These are phyloP conservation scores for Dictyostelium intermedium DNA, from an alignment of 78 protist genomes.

Conservation along the genomic window DNA sequence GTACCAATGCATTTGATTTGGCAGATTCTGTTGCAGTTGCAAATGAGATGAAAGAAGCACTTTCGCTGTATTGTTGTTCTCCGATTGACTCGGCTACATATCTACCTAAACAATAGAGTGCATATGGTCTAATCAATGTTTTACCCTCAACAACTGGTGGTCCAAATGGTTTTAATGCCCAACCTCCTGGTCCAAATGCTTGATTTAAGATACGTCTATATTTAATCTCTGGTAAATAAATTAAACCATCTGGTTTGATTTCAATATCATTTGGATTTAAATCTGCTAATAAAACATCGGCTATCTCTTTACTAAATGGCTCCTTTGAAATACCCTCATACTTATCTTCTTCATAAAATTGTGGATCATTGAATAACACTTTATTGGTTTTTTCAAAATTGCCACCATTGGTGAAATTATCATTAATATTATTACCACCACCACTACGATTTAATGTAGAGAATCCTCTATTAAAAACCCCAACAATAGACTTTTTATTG, in stretches of 20 bases:
- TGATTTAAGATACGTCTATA: constrained; percentile 77
- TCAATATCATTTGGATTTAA: constrained; percentile 63
- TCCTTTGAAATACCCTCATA: constrained; percentile 61
- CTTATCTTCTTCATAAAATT: constrained; percentile 60
- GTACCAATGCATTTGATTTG: constrained; percentile 82
- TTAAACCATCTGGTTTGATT: constrained; percentile 82
- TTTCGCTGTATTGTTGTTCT: constrained; percentile 48
- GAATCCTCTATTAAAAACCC: background rate
- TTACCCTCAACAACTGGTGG: constrained; percentile 41
- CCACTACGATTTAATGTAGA: background rate
- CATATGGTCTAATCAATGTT: constrained; percentile 70
- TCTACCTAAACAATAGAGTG: constrained; percentile 80
- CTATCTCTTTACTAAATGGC: constrained; percentile 40
- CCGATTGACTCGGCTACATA: constrained; percentile 75
- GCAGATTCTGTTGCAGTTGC: constrained; percentile 83
- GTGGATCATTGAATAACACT: constrained; percentile 31
- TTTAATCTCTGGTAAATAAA: constrained; percentile 87
- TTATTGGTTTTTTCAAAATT: background rate
- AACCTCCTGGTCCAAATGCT: constrained; percentile 89
- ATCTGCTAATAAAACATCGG: constrained; percentile 47
- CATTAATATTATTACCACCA: background rate
- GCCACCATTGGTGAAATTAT: no score
- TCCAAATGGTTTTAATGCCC: constrained; percentile 85
- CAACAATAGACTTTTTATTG: background rate
- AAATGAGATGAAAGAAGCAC: background rate